Base-by-base conservation (phyloP, 1,284 basidiomycete genomes). In the Tylopilus orsonianus region DNA sequence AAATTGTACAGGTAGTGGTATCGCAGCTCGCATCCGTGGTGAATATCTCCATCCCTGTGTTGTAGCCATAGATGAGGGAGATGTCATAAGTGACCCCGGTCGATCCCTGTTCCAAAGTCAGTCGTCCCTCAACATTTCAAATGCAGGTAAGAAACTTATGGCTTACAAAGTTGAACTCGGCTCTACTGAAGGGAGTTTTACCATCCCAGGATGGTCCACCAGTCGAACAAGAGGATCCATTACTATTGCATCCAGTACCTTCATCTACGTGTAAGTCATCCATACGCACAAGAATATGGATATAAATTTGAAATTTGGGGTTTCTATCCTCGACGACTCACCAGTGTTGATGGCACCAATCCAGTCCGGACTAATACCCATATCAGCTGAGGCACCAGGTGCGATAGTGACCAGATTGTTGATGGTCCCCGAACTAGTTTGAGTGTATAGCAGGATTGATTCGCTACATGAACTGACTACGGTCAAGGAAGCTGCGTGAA, bases 1-100 rank as follows among this genome's bases (percentile, higher is more conserved):
- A 45, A 37, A 59, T 53, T 14, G 12, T 58, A 50, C 57, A 59
- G 24, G 56, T 58, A 19, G 42, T 58, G n/a, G 38, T 33, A 16
- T 48, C 41, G 32, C 59, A 58, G 36, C 48, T 40, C 1, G 43
- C 0, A 24, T 54, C 53, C 35, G 53, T 35, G 4, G 55, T 49
- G 26, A 57, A 55, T 40, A 67, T 70, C 44, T 68, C n/a, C 68
- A 67, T 67, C 22, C 65, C 67, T 23, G 69, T 67, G 13, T 69
- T 67, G 54, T 70, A 70, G 0, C 65, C 68, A 12, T 70, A 70
- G 44, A 67, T 70, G 43, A 67, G 55, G 26, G 68, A 70, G 35
- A 67, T 69, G 37, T 70, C 68, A 20, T 67, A 67, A 29, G 66
- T 69, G n/a, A 67, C 68, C 6, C 16, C 9, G n/a, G 8, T 6